Evolutionary conservation across 192 early-diverging fungal genomes (phyloP), one percentile per base, ranked within the genome.

Genomic region (Mortierella hygrophila): DNA sequence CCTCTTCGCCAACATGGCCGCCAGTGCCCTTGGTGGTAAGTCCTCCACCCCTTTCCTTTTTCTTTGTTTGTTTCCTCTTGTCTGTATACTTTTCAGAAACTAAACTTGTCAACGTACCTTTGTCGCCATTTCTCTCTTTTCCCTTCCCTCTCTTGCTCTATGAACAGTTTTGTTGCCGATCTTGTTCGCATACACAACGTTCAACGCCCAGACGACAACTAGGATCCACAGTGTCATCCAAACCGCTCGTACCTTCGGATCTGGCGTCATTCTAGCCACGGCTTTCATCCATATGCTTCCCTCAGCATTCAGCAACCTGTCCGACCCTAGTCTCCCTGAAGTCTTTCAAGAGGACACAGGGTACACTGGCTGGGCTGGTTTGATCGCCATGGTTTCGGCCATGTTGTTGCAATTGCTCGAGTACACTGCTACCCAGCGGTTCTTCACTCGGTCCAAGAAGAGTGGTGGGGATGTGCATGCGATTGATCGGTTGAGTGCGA

Each of bases 241-340:
- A 6, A 83, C 81, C 1, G 90, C 89, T 40, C 90, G 90, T 68
- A 92, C 91, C 60, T 93, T 94, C 78, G 92, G 93, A 18, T 92
- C 93, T 9, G 95, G 94, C 3, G 93, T 95, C n/a, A 94, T 96
- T 73, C 79, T 96, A 42, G 93, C 95, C 68, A 96, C 95, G 21
- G 92, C 92, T 8, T 95, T 96, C 69, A 92, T 96, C 57, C 95
- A 96, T 74, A 95, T 96, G 95, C 78, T 96, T 0, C 91, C 93
- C 21, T 87, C 87, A 16, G 89, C 92, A 6, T 85, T 90, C 9
- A 72, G 82, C 57, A 79, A 88, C 35, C 82, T 94, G 3, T 83
- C 90, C 0, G 89, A 92, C 70, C 79, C 88, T 9, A 91, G 89
- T 38, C 75, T 92, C 52, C 89, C 91, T 2, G 84, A 68, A 6